A percentile compares a stretch with the other conserved stretches of the same genome.
Conservation (phyloP, 2,329 filamentous ascomycete genomes). For the Dactylellina leptospora region DNA sequence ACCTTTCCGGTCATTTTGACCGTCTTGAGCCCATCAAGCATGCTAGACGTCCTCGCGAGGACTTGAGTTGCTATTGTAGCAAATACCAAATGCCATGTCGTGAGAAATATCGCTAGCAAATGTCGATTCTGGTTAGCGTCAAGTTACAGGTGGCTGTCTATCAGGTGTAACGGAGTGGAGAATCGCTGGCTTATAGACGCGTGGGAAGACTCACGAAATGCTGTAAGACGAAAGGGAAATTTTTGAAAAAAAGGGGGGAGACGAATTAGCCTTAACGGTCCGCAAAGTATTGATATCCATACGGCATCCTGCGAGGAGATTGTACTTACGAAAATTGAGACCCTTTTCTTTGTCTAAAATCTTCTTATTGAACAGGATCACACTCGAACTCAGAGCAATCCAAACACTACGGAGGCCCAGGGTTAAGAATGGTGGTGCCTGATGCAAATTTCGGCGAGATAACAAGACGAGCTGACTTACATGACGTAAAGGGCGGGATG, state of each 20-base stretch:
- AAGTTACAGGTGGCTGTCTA: conserved; percentile 25
- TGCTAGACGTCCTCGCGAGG: conserved; percentile 84
- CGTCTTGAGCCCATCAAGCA: conserved; percentile 92
- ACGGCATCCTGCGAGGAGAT: background rate
- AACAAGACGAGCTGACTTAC: conserved; percentile 64
- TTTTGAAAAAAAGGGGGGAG: background rate
- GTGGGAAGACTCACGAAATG: conserved; percentile 62
- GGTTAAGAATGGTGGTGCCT: conserved; percentile 30
- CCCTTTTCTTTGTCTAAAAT: conserved; percentile 78
- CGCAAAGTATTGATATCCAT: background rate
- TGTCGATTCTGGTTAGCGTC: background rate
- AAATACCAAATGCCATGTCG: conserved; percentile 94
- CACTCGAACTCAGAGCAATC: conserved; percentile 90
- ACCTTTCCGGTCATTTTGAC: conserved; percentile 97
- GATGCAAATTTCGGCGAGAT: conserved; percentile 4
- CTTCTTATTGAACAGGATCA: conserved; percentile 99
- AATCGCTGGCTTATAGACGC: background rate
- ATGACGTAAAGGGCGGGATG: conserved; percentile 87
- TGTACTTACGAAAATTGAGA: conserved; percentile 74
- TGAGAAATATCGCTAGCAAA: conserved; percentile 71
- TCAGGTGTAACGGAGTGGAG: background rate
- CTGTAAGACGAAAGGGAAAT: conserved; percentile 55
- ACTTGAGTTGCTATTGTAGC: conserved; percentile 94
- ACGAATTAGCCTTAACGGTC: background rate
- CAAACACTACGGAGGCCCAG: conserved; percentile 70